Base-by-base conservation (phyloP, 345 rosid species). In the Noccaea bulbosa region DNA sequence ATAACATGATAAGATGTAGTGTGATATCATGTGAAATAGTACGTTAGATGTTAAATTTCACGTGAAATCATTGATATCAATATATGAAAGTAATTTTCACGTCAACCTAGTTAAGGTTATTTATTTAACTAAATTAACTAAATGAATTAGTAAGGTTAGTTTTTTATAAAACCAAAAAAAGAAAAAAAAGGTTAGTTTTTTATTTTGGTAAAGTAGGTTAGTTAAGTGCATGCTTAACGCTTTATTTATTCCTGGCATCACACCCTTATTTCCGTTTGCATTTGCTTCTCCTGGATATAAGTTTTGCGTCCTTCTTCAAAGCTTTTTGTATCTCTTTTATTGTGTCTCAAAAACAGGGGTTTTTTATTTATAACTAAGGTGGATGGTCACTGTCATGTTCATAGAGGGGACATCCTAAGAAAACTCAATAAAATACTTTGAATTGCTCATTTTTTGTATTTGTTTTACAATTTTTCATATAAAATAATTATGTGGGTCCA, bases 391-490 rank as follows among this genome's bases (percentile, higher is more conserved):
- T 73, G 74, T 67, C 78, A 68, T 75, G 65, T 30, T 57, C 57
- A 11, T 61, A 60, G 69, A 75, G 73, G 78, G 64, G 78, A 67
- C 78, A 67, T 68, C 62, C 69, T 74, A 59, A 73, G 65, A 64
- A 47, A 44, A 41, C 40, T 63, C 44, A 33, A 51, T 40, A 71
- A 22, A 24, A 54, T 33, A 10, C 69, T 38, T 72, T 55, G 58
- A 64, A 57, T 32, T 56, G 8, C 52, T 57, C 52, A 32, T 22
- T 24, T 45, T 54, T 35, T 16, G n/a, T 43, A 40, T 40, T 17
- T 37, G 2, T 6, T 24, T 55, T 66, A 56, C 43, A 1, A 40
- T 49, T 37, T 55, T 16, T 6, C 17, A 1, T 49, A 4, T n/a
- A 35, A 38, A 61, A 60, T 53, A 61, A 61, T 44, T 27, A 35